phyloP scores from a whole-genome alignment of 2,329 filamentous ascomycete species.

The Talaromyces sp. region DNA sequence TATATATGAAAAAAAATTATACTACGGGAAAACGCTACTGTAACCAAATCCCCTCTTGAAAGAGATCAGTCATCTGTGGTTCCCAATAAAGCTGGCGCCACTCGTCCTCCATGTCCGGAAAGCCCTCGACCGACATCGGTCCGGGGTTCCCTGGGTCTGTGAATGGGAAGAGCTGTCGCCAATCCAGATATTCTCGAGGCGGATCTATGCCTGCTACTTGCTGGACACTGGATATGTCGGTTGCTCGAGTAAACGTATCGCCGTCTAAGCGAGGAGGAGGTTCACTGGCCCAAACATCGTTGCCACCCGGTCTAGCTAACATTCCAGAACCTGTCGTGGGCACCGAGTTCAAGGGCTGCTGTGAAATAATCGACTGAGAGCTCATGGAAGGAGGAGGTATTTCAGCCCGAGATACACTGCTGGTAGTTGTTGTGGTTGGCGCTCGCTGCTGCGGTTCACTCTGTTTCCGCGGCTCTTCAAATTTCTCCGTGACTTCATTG shows the following conservation, averaged over 20 bases:
- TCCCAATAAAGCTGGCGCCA: conserved; percentile 43
- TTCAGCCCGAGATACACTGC: neutral
- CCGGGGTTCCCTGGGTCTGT: conserved; percentile 32
- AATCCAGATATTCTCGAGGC: conserved; percentile 32
- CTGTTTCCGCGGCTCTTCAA: neutral
- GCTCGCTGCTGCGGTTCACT: neutral
- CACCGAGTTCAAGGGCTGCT: neutral
- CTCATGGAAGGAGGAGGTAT: neutral
- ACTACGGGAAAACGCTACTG: conserved; percentile 14
- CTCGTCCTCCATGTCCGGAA: conserved; percentile 38
- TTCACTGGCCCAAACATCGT: neutral
- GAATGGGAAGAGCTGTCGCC: conserved; percentile 39
- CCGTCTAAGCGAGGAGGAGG: neutral
- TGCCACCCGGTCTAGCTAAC: neutral
- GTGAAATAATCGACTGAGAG: neutral
- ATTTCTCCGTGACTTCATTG: conserved; percentile 14
- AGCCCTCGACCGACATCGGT: conserved; percentile 32
- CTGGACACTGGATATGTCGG: conserved; percentile 15
- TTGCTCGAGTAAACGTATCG: conserved; percentile 3
- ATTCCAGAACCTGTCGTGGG: neutral
- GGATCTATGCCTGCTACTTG: conserved; percentile 28
- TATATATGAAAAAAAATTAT: neutral
- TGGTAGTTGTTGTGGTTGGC: neutral
- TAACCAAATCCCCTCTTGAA: conserved; percentile 37
- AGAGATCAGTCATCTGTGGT: conserved; percentile 36